Conservation (phyloP, 345 rosid genomes). For the Triadica sebifera region DNA sequence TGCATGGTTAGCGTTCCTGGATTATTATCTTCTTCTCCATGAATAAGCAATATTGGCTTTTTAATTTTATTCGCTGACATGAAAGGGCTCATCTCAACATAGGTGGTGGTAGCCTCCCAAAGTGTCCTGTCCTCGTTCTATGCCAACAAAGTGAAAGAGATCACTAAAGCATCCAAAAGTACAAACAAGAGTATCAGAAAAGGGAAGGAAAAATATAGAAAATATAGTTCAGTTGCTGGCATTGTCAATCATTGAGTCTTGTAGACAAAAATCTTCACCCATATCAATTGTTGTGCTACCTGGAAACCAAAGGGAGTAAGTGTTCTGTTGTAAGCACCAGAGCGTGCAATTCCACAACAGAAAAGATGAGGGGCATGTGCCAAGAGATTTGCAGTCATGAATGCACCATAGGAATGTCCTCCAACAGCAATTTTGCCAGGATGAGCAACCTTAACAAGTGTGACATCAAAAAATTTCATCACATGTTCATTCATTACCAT, state of each 20-base stretch:
- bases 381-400: slow-evolving; percentile 95
- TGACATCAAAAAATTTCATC: slow-evolving; percentile 23
- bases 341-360: slow-evolving; percentile 92
- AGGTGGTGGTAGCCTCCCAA: slow-evolving; percentile 85
- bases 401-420: slow-evolving; percentile 99
- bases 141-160: slow-evolving; percentile 14
- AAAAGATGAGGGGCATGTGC: slow-evolving; percentile 99
- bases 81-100: slow-evolving; percentile 98
- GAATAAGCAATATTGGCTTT: slow-evolving; percentile 92
- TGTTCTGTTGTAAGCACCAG: slow-evolving; percentile 98
- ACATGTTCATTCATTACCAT: slow-evolving; percentile 14
- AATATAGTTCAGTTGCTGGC: neutral
- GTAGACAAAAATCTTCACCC: no score
- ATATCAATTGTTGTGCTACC: slow-evolving; percentile 55
- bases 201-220: neutral
- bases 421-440: slow-evolving; percentile 90
- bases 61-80: slow-evolving; percentile 92
- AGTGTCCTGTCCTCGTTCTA: slow-evolving; percentile 97
- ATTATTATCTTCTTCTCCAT: slow-evolving; percentile 98
- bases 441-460: slow-evolving; percentile 68
- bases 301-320: slow-evolving; percentile 98
- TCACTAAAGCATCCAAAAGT: slow-evolving; percentile 16
- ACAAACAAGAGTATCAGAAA: neutral
- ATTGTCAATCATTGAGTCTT: neutral
- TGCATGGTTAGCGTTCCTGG: slow-evolving; percentile 97